phyloP scores from a whole-genome alignment of 495 filamentous ascomycete genomes.

The Bombardia bombarda region DNA sequence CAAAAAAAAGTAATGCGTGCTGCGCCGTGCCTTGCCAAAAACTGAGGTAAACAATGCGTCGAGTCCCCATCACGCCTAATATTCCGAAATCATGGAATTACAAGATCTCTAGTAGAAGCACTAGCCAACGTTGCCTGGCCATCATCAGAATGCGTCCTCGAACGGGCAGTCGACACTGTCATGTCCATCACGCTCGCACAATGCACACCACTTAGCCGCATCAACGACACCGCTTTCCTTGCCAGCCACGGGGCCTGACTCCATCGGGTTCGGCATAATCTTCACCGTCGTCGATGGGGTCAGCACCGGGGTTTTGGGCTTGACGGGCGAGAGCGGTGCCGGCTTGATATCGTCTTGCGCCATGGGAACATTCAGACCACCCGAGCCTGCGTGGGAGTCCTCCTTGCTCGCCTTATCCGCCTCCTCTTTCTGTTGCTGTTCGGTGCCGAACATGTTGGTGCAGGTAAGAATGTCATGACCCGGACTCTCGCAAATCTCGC shows the following conservation, averaged over 20 bases:
- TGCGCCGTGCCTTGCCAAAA: no score
- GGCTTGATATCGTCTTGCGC: conserved; percentile 34
- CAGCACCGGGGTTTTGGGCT: conserved; percentile 18
- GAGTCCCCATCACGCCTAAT: no score
- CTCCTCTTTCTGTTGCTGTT: conserved; percentile 24
- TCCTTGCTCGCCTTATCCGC: conserved; percentile 10
- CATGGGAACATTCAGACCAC: conserved; percentile 30
- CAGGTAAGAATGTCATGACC: conserved; percentile 93
- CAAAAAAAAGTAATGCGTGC: not conserved
- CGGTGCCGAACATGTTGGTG: conserved; percentile 72
- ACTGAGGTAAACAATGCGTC: no score
- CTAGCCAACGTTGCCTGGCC: no score
- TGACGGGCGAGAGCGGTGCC: conserved; percentile 44
- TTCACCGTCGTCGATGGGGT: conserved; percentile 12
- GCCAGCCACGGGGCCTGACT: conserved; percentile 65
- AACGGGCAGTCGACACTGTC: conserved; percentile 93
- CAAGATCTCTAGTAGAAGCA: no score
- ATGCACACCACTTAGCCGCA: conserved; percentile 86
- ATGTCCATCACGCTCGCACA: conserved; percentile 94
- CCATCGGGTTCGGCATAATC: conserved; percentile 54
- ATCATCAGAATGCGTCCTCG: conserved; percentile 62
- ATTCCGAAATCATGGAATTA: not conserved
- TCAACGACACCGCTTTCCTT: conserved; percentile 76
- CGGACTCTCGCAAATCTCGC: conserved; percentile 89
- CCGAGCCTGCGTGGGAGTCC: conserved; percentile 39